Percentiles rank a stretch among this genome's conserved stretches.
Evolutionary conservation across 1,139 yeast species (phyloP).

Genomic region (Debaryomyces subglobosus): DNA sequence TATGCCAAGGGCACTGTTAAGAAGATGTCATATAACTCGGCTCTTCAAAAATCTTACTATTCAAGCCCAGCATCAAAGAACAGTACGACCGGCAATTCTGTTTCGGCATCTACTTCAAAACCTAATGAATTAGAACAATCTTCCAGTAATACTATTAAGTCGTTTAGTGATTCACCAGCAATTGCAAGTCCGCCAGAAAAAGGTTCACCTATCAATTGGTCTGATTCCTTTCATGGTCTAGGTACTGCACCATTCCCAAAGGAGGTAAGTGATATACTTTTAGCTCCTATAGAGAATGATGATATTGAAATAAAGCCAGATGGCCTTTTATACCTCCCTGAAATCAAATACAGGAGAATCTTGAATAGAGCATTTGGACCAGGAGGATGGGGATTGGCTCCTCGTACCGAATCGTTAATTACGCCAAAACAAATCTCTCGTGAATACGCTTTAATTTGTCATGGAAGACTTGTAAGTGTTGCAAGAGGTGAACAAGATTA

Average conservation of each 20-base stretch:
- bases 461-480: constrained; percentile 85
- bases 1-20: not conserved
- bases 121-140: constrained; percentile 8
- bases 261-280: constrained; percentile 59
- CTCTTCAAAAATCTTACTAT: constrained; percentile 4
- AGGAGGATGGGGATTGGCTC: constrained; percentile 98
- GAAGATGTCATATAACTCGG: not conserved
- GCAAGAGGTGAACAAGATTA: constrained; percentile 97
- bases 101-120: constrained; percentile 6
- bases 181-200: constrained; percentile 5
- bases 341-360: constrained; percentile 89
- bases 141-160: constrained; percentile 10
- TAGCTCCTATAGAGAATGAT: constrained; percentile 59
- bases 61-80: constrained; percentile 10
- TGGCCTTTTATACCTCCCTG: constrained; percentile 88
- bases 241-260: constrained; percentile 74
- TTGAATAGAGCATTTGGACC: constrained; percentile 93
- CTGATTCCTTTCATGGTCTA: constrained; percentile 78
- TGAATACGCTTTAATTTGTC: constrained; percentile 85
- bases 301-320: constrained; percentile 96
- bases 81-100: not conserved
- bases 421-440: constrained; percentile 69
- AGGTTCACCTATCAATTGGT: constrained; percentile 56
- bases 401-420: constrained; percentile 81
- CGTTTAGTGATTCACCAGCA: constrained; percentile 27